Percentiles rank a stretch among this genome's conserved stretches.
These are phyloP conservation scores for Panicum hallii DNA, from an alignment of 202 grass and related monocot genomes.

Conservation along the genomic window DNA sequence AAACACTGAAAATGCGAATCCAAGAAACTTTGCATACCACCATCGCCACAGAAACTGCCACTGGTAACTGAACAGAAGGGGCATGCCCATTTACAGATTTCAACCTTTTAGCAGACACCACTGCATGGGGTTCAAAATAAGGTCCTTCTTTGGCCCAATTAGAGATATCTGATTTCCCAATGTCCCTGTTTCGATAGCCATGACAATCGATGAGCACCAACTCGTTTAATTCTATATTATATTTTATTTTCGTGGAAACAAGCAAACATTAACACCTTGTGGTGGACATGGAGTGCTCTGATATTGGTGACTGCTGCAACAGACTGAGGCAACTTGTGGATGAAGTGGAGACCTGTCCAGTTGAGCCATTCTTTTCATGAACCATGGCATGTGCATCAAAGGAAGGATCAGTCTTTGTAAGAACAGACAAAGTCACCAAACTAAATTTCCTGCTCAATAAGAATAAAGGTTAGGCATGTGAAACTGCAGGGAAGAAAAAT, in stretches of 20 bases:
- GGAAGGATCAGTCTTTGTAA: conserved; percentile 35
- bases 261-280: conserved; percentile 36
- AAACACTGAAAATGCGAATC: background rate
- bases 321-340: conserved; percentile 36
- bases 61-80: conserved; percentile 24
- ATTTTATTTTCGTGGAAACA: background rate
- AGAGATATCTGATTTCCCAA: conserved; percentile 32
- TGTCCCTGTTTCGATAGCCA: conserved; percentile 29
- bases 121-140: conserved; percentile 36
- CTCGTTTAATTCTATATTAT: background rate
- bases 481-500: conserved; percentile 29
- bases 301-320: conserved; percentile 32
- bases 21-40: conserved; percentile 32
- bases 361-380: conserved; percentile 38
- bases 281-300: conserved; percentile 20
- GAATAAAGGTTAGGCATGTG: conserved; percentile 37
- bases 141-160: conserved; percentile 12
- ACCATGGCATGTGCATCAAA: conserved; percentile 26
- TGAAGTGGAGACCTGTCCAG: conserved; percentile 29
- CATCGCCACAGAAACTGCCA: background rate
- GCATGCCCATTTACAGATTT: conserved; percentile 44
- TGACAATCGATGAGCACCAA: background rate
- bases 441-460: conserved; percentile 50
- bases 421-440: conserved; percentile 36
- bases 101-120: conserved; percentile 47